Base-by-base conservation (phyloP, 805 yeast species). In the Jamesozyma gamospora region DNA sequence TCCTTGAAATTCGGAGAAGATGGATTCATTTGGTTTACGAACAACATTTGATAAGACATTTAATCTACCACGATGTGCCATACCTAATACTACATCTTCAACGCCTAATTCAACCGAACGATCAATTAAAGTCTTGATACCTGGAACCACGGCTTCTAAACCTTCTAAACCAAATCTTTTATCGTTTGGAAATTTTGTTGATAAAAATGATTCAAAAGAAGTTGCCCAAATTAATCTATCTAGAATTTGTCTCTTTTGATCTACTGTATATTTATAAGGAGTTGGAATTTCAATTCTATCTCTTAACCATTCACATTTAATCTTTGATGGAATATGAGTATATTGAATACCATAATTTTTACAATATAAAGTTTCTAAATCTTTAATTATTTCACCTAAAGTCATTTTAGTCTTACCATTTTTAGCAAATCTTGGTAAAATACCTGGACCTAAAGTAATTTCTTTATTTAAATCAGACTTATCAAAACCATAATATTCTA, bases 51-150 rank as follows among this genome's bases (percentile, higher is more conserved):
- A 86, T 66, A 92, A 76, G 81, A 92, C 88, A 66, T 92, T 92
- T 57, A 92, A 74, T 71, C 99, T 81, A 69, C 99, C 99, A 75
- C 99, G 84, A 69, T 92, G 99, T 39, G 99, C 96, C 97, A 92
- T 92, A 71, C 99, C 99, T 55, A 92, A 82, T 56, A 90, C 94
- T 46, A 92, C 79, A 63, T 90, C 97, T 67, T 88, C 96, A 39
- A 90, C 81, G 54, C 99, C 99, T 46, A 71, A 68, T 50, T 83
- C 94, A 37, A 88, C 97, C 34, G 95, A 75, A 50, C 87, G 79
- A 66, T 92, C 99, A 60, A 92, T 87, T 61, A 92, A 65, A 36
- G 96, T 82, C 71, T 92, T 92, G 73, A 92, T 80, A 70, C 97
- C 98, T 34, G 97, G 97, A 37, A 92, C 84, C 55, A 84, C 82